phyloP scores from a whole-genome alignment of 108 stramenopile species.

The Pseudonitzschia pungens region DNA sequence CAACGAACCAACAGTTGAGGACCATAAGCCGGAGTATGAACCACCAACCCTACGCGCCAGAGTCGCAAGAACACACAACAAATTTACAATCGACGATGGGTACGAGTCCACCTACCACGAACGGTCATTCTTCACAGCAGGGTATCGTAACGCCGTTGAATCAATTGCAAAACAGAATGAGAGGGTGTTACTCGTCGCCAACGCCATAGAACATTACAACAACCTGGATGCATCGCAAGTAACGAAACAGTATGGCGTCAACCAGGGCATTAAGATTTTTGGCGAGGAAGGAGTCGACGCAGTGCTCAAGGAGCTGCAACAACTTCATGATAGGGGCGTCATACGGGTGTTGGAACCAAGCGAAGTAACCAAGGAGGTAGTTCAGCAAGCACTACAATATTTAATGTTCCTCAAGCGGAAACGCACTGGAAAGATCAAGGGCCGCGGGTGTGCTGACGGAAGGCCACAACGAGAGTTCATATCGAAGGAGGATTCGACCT shows the following conservation, averaged over 20 bases:
- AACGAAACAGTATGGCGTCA: neutral
- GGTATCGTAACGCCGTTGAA: neutral
- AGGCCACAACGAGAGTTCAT: neutral
- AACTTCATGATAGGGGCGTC: neutral
- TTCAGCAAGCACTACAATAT: neutral
- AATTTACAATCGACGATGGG: too few species aligned
- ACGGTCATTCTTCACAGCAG: too few species aligned
- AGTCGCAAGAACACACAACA: too few species aligned
- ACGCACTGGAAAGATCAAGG: neutral
- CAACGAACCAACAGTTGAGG: too few species aligned
- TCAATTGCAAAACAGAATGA: neutral
- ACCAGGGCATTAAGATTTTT: neutral
- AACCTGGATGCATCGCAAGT: neutral
- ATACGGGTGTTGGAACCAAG: neutral
- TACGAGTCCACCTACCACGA: too few species aligned
- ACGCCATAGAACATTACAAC: neutral
- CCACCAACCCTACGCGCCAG: too few species aligned
- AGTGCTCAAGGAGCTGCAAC: neutral
- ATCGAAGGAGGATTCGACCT: neutral
- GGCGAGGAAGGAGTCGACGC: neutral
- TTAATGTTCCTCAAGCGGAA: neutral
- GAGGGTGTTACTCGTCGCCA: neutral
- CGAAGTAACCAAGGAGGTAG: neutral
- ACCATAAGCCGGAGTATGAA: too few species aligned
- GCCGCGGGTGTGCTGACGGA: neutral